Evolutionary conservation across 1,284 basidiomycete genomes (phyloP), one percentile per base, ranked within the genome.

Genomic region (Xerocomus cyaneibrunnescens): DNA sequence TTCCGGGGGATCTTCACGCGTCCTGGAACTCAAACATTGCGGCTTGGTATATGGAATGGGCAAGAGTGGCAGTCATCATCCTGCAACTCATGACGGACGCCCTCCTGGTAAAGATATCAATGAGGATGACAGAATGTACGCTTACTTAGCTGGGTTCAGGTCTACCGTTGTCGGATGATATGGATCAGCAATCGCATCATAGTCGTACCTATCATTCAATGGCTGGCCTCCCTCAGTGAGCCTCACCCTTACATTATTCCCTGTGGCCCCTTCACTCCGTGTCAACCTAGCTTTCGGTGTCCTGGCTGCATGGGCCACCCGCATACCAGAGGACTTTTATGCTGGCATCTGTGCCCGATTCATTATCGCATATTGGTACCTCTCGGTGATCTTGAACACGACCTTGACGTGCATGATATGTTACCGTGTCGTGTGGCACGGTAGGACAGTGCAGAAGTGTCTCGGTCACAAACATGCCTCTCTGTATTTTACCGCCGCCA

Each of bases 21-120:
- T 51, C 40, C 27, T 51, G 45, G 44, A 35, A 35, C 3, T 13
- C 7, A 7, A 22, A 48, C 8, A 7, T 41, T 22, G 13, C 43
- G 6, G n/a, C 25, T 22, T 51, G 49, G 50, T 51, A 51, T 16
- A 23, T 51, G 25, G 25, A 23, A 2, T 51, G 44, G 44, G 9
- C 25, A 12, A 41, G n/a, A 12, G 40, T 21, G 32, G 3, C 19
- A 10, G 12, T 51, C 19, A 12, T 52, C 16, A 1, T 47, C 17
- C 41, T 61, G 21, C 58, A 58, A 25, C 49, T 56, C 23, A 58
- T 60, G 59, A 52, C 57, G 0, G 56, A 61, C 27, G 59, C 34
- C 5, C 39, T 61, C 9, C 52, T 59, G 57, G 60, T 61, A 35
- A n/a, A 48, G 57, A 23, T 7, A 3, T 22, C 0, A 3, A 25